A percentile compares a stretch with the other conserved stretches of the same genome.
Evolutionary conservation across 164 flowering plant genomes (phyloP).

Genomic region (Buxus sempervirens): DNA sequence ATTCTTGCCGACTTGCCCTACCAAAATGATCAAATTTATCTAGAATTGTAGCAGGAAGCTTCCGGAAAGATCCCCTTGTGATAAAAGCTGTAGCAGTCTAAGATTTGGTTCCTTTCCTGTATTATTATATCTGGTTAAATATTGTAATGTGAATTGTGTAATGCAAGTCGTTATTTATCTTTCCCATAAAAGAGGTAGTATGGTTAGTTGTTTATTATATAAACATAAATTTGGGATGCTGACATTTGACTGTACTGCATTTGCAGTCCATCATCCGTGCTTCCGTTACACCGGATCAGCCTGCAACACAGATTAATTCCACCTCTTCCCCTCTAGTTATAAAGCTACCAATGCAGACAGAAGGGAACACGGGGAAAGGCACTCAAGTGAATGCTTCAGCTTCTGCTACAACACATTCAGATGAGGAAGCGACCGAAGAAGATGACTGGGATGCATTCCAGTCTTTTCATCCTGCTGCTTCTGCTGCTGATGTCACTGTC

Average conservation of each 20-base stretch:
- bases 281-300: slow-evolving; percentile 61
- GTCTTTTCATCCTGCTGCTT: slow-evolving; percentile 69
- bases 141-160: too few species aligned
- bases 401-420: slow-evolving; percentile 16
- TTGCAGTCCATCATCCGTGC: slow-evolving; percentile 80
- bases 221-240: too few species aligned
- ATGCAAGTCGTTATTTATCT: too few species aligned
- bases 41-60: too few species aligned
- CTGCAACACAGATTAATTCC: slow-evolving; percentile 29
- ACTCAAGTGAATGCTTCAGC: slow-evolving; percentile 12
- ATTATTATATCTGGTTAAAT: too few species aligned
- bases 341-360: slow-evolving; percentile 53
- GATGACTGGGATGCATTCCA: slow-evolving; percentile 99
- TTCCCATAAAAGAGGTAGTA: too few species aligned
- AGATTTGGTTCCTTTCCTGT: too few species aligned
- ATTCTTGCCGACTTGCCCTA: too few species aligned
- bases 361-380: slow-evolving; percentile 17
- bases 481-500: slow-evolving; percentile 15
- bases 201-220: too few species aligned
- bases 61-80: too few species aligned
- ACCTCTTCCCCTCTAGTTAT: slow-evolving; percentile 42
- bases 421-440: slow-evolving; percentile 26
- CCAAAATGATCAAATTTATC: too few species aligned
- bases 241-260: neutral
- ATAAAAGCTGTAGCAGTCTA: too few species aligned